Evolutionary conservation across 768 basidiomycete genomes (phyloP).

Genomic region (Mrakia hoshinonis): DNA sequence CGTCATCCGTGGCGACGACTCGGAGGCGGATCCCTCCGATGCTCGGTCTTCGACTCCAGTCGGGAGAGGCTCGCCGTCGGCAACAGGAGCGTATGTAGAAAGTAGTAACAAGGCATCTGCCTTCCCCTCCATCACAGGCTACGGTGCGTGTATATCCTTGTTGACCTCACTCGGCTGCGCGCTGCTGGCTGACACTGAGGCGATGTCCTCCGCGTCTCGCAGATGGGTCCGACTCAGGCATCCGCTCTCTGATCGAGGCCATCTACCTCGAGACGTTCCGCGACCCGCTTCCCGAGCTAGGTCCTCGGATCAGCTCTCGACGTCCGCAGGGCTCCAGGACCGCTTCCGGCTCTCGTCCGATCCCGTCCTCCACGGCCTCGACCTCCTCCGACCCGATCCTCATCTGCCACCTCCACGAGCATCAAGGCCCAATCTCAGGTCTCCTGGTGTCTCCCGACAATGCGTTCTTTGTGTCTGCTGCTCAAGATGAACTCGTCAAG

Average conservation of each 20-base stretch:
- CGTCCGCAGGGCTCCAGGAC: neutral
- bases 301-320: slow-evolving; percentile 55
- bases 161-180: too few species aligned
- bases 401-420: slow-evolving; percentile 68
- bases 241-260: slow-evolving; percentile 79
- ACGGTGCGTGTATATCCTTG: slow-evolving; percentile 31
- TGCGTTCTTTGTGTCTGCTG: slow-evolving; percentile 58
- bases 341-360: slow-evolving; percentile 39
- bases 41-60: neutral
- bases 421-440: slow-evolving; percentile 51
- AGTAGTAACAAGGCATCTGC: neutral
- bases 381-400: slow-evolving; percentile 65
- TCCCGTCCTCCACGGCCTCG: neutral
- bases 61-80: neutral
- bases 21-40: neutral
- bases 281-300: slow-evolving; percentile 83
- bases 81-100: neutral
- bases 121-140: slow-evolving; percentile 35
- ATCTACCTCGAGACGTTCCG: slow-evolving; percentile 74
- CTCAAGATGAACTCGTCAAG: slow-evolving; percentile 43
- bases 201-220: neutral
- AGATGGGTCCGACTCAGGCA: slow-evolving; percentile 87
- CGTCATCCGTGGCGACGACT: slow-evolving; percentile 42
- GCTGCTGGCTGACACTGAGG: too few species aligned
- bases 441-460: slow-evolving; percentile 88